Conservation (phyloP, 306 rosid species). For the Rubus parviflorus region DNA sequence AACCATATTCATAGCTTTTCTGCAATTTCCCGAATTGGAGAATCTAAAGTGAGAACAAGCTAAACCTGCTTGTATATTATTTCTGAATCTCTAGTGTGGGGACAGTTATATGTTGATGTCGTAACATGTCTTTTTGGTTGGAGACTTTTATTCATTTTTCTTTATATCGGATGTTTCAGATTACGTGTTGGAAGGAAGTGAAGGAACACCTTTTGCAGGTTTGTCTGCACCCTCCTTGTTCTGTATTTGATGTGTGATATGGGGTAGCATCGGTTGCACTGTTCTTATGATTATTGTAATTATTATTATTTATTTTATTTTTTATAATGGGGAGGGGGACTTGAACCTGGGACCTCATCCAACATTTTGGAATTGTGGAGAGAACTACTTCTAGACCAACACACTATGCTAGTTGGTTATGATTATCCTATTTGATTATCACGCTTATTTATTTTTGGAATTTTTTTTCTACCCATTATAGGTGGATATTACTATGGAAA, state of each 20-base stretch:
- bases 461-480: slow-evolving; percentile 15
- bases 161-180: slow-evolving; percentile 42
- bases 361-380: not conserved
- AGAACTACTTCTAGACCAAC: not conserved
- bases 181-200: slow-evolving; percentile 96
- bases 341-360: not conserved
- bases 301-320: not conserved
- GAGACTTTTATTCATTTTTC: slow-evolving; percentile 3
- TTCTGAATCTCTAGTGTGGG: not conserved
- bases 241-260: slow-evolving; percentile 18
- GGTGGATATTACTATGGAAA: slow-evolving; percentile 97
- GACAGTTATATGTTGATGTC: not conserved
- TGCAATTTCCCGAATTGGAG: not conserved
- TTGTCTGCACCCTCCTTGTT: slow-evolving; percentile 10
- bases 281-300: not conserved
- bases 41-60: not conserved
- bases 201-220: slow-evolving; percentile 98
- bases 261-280: slow-evolving; percentile 13
- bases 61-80: not conserved
- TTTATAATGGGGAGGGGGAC: not conserved
- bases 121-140: slow-evolving; percentile 18
- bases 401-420: not conserved
- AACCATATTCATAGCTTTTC: not conserved
- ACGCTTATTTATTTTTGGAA: not conserved
- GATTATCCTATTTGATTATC: slow-evolving; percentile 5